These are phyloP conservation scores for Hanseniaspora meyeri DNA, from an alignment of 805 yeast species.

Conservation along the genomic window DNA sequence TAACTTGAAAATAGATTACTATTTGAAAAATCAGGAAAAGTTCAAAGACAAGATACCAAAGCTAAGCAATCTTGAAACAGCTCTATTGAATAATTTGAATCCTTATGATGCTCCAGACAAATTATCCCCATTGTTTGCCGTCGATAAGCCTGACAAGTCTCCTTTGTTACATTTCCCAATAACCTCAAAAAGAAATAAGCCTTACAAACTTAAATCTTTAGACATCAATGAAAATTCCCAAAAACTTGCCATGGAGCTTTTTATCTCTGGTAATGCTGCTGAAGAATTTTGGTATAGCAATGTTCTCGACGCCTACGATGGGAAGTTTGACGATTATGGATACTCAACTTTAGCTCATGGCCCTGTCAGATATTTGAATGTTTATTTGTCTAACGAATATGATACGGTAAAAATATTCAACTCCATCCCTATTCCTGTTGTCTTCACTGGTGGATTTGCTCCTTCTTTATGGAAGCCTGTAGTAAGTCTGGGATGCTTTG, in stretches of 20 bases:
- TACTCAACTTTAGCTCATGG: conserved; percentile 47
- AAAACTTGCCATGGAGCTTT: conserved; percentile 35
- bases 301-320: conserved; percentile 36
- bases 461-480: conserved; percentile 75
- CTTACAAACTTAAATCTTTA: conserved; percentile 19
- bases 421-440: conserved; percentile 56
- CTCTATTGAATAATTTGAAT: background rate
- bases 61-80: conserved; percentile 3
- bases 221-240: background rate
- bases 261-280: conserved; percentile 60
- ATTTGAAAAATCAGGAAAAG: conserved; percentile 7
- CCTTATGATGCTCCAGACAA: conserved; percentile 18
- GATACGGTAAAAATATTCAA: conserved; percentile 47
- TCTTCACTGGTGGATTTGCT: conserved; percentile 70
- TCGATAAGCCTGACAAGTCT: conserved; percentile 23
- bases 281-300: conserved; percentile 81
- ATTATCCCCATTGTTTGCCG: conserved; percentile 8
- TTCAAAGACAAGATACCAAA: conserved; percentile 16
- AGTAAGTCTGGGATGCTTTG: conserved; percentile 63
- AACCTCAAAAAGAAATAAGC: conserved; percentile 14
- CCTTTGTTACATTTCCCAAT: conserved; percentile 40
- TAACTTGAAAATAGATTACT: conserved; percentile 38
- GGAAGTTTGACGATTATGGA: conserved; percentile 31
- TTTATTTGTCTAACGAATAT: conserved; percentile 32
- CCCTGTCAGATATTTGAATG: conserved; percentile 55